Evolutionary conservation across 2,329 filamentous ascomycete genomes (phyloP), one percentile per base, ranked within the genome.

Genomic region (Hypoxylon sp.): DNA sequence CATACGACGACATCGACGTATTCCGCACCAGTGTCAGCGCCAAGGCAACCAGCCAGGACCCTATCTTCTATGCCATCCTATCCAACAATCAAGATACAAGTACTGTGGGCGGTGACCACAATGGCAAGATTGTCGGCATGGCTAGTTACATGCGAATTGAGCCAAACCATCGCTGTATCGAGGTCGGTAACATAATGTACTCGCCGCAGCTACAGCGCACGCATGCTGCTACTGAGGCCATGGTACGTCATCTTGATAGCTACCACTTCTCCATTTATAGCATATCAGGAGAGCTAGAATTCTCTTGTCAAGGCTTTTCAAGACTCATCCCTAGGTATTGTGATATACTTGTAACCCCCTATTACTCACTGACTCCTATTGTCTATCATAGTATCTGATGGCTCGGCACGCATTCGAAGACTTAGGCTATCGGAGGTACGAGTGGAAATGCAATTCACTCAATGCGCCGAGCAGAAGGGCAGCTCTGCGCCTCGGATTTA

Each of bases 391-490:
- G 67, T 90, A 86, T 66, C 78, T 91, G 1, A 75, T 90, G n/a
- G 81, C 87, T 47, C 79, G 80, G 39, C 80, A 87, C 60, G 83
- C 83, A 0, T 87, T 91, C 70, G 84, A 86, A 3, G 80, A 82
- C 1, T 74, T 90, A 22, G 82, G 84, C 0, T 89, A 87, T 74
- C 76, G 84, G 3, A 80, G 89, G 6, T 83, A 90, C 3, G 88
- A 91, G 75, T 91, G 90, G 89, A 91, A 91, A 73, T 88, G 87
- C 59, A 84, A 91, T 74, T 71, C 81, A 14, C 78, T 88, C 10
- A 91, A 91, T 73, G 79, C 72, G 37, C 80, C 84, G 0, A 89
- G 87, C 48, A 78, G 82, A 13, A 78, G 82, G 3, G 88, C 89
- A 0, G 90, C 89, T 0, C 63, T 78, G 70, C 79, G 90, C 2